Conservation (phyloP, 768 basidiomycete species). For the Leucosporidium creatinivorum region DNA sequence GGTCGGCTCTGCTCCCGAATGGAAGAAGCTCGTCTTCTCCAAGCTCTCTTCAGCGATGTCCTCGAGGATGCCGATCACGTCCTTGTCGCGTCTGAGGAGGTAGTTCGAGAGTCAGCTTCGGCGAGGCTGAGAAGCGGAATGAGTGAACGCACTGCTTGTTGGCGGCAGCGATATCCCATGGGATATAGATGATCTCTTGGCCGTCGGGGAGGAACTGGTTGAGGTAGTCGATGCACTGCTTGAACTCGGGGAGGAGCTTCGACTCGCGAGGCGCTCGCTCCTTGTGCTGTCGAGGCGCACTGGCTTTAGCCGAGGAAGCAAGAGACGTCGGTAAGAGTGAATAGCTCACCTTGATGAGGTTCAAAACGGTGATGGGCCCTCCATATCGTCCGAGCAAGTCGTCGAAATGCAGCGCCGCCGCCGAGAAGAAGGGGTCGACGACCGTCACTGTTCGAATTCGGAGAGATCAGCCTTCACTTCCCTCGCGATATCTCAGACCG, state of each 20-base stretch:
- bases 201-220: constrained; percentile 87
- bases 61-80: constrained; percentile 89
- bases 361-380: constrained; percentile 78
- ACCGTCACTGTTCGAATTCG: constrained; percentile 66
- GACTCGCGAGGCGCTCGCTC: constrained; percentile 65
- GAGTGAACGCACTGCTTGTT: constrained; percentile 69
- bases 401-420: constrained; percentile 88
- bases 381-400: constrained; percentile 84
- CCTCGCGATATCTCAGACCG: not conserved
- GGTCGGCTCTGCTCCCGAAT: constrained; percentile 80
- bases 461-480: not conserved
- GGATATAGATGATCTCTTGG: constrained; percentile 80
- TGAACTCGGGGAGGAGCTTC: constrained; percentile 82
- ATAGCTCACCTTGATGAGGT: constrained; percentile 75
- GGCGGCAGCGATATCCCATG: constrained; percentile 94
- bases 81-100: constrained; percentile 47
- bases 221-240: constrained; percentile 80
- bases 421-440: constrained; percentile 88
- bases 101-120: not conserved
- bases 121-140: not conserved
- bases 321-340: not conserved
- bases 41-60: constrained; percentile 91
- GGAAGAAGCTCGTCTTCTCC: constrained; percentile 87
- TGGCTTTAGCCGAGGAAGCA: not conserved
- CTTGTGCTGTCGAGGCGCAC: constrained; percentile 31